Conservation (phyloP, 208 protist species). For the Trichomonas gallinae region DNA sequence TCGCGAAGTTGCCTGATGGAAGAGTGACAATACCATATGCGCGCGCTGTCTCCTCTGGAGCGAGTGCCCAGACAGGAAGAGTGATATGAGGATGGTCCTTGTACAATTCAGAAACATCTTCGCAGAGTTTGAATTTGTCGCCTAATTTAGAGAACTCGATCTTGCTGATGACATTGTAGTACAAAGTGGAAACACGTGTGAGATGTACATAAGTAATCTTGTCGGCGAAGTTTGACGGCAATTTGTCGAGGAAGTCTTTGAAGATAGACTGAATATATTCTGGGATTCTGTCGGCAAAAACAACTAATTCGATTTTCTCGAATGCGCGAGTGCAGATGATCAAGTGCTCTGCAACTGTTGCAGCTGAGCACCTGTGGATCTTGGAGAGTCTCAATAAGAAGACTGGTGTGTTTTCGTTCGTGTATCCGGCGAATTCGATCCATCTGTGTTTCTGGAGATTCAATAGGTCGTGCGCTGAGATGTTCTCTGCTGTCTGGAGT, state of each 20-base stretch:
- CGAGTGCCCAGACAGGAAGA: neutral
- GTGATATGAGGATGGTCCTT: neutral
- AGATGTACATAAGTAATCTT: neutral
- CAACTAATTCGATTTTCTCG: neutral
- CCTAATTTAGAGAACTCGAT: neutral
- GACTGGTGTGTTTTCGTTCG: neutral
- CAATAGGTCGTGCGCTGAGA: neutral
- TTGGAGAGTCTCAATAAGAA: neutral
- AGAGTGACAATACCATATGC: neutral
- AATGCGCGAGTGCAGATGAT: neutral
- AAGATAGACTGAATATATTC: neutral
- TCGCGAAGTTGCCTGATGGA: neutral
- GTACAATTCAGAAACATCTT: neutral
- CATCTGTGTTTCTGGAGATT: neutral
- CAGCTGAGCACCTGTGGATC: neutral
- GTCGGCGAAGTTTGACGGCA: neutral
- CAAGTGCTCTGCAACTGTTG: neutral
- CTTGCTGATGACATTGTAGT: neutral
- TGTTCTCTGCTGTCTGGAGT: neutral
- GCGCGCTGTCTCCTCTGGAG: neutral
- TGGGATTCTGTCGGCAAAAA: neutral
- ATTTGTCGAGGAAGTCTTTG: neutral
- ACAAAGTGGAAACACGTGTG: neutral
- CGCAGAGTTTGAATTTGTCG: neutral
- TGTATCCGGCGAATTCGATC: neutral